phyloP scores from a whole-genome alignment of 1,139 yeast species.

The Sugiyamaella pinicola region DNA sequence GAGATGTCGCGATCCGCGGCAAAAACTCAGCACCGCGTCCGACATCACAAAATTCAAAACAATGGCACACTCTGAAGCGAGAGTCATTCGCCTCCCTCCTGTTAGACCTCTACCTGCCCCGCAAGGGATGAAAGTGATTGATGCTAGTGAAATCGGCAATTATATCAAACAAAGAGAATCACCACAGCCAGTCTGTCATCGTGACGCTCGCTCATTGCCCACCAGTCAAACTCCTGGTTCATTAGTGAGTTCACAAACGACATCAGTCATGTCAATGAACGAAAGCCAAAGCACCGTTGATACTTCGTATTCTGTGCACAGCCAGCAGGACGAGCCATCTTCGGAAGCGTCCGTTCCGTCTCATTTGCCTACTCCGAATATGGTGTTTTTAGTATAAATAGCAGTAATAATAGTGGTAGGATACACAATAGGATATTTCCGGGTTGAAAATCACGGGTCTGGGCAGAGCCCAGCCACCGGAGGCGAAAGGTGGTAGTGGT shows the following conservation, averaged over 20 bases:
- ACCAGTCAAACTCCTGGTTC: background rate
- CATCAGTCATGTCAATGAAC: background rate
- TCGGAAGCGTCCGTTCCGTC: background rate
- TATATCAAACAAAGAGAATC: background rate
- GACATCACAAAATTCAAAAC: no score
- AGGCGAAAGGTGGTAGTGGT: no score
- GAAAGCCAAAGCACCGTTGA: background rate
- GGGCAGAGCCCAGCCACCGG: no score
- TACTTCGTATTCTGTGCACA: background rate
- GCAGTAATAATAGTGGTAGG: no score
- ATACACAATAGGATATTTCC: no score
- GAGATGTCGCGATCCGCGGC: no score
- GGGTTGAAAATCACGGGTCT: no score
- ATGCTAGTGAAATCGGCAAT: background rate
- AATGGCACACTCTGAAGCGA: background rate
- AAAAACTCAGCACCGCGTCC: no score
- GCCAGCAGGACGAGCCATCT: background rate
- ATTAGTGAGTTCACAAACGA: background rate
- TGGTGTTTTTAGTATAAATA: background rate
- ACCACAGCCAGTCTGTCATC: background rate
- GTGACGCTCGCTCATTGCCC: background rate
- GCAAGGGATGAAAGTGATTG: background rate
- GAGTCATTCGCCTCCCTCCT: background rate
- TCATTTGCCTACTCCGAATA: background rate
- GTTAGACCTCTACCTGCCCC: constrained; percentile 2